A percentile compares a stretch with the other conserved stretches of the same genome.
Evolutionary conservation across 1,139 yeast species (phyloP).

Genomic region (Sugiyamaella castrensis): DNA sequence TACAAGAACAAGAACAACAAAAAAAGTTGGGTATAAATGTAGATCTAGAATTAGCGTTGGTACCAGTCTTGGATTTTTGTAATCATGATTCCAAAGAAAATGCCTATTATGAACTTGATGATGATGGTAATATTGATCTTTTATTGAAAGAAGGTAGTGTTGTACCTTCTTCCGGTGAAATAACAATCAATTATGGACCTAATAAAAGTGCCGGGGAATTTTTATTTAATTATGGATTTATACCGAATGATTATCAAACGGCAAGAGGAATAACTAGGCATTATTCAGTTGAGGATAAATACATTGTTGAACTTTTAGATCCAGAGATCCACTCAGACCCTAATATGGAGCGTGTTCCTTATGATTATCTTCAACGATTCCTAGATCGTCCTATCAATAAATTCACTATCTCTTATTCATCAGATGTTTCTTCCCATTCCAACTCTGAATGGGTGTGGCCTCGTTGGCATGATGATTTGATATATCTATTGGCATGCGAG

Average conservation of each 20-base stretch:
- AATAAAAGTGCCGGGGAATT: conserved; percentile 39
- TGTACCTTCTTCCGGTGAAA: conserved; percentile 26
- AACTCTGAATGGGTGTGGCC: conserved; percentile 1
- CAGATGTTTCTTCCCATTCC: not conserved
- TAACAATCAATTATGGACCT: conserved; percentile 40
- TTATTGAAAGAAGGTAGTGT: conserved; percentile 15
- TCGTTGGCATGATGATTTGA: conserved; percentile 28
- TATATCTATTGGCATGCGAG: conserved; percentile 28
- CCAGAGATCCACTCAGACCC: conserved; percentile 18
- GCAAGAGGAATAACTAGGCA: conserved; percentile 22
- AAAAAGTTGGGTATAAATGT: conserved; percentile 5
- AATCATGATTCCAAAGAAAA: conserved; percentile 36
- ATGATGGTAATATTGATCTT: conserved; percentile 29
- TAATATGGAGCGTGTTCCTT: conserved; percentile 20
- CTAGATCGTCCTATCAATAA: conserved; percentile 20
- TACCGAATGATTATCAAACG: conserved; percentile 29
- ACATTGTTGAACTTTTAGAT: conserved; percentile 25
- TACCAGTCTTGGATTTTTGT: conserved; percentile 40
- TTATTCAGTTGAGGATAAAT: conserved; percentile 27
- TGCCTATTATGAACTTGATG: conserved; percentile 35
- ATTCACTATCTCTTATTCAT: conserved; percentile 3
- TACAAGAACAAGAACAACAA: conserved; percentile 14
- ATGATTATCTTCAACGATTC: conserved; percentile 22
- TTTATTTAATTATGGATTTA: conserved; percentile 42
- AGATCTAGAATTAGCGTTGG: conserved; percentile 28